Base-by-base conservation (phyloP, 2,329 filamentous ascomycete genomes). In the Thelonectria blattea region DNA sequence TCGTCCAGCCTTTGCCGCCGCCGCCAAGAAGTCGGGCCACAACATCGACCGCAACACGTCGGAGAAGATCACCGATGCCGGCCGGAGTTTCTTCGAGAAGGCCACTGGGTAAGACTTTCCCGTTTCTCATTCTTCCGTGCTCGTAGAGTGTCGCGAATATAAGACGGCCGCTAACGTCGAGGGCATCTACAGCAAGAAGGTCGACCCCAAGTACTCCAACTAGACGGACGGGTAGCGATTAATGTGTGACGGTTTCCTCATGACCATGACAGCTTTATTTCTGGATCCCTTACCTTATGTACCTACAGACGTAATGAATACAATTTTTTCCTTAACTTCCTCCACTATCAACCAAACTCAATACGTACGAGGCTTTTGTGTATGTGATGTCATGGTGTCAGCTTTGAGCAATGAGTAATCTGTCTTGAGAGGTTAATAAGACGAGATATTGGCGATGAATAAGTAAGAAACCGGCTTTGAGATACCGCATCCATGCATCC, bases 61-160 rank as follows among this genome's bases (percentile, higher is more conserved):
- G 37, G 77, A 79, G 70, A 78, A 79, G 74, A 73, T 76, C 27
- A 76, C 75, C 52, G 77, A 79, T 51, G 68, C 65, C n/a, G 72
- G 66, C 7, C 77, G 77, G 46, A 39, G 17, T 34, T 58, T 68
- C 20, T 79, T 73, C 17, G 76, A 79, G 65, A 78, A 77, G 70
- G 39, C 59, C 3, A 70, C 76, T 51, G 77, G 77, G 76, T 78
- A 68, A 62, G 75, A 4, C 22, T 24, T 62, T 32, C 43, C 7
- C 18, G 18, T n/a, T 3, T 9, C 10, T 20, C n/a, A 17, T 18
- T 8, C 20, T 18, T 18, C n/a, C 24, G 27, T n/a, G n/a, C n/a
- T 37, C 27, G 22, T 24, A 3, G 22, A 24, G 22, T 6, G 22
- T 24, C 6, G 22, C 22, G 22, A 24, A 24, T 24, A n/a, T n/a